A percentile compares a stretch with the other conserved stretches of the same genome.
Evolutionary conservation across 2,329 filamentous ascomycete species (phyloP).

Genomic region (Alternaria gansuensis): DNA sequence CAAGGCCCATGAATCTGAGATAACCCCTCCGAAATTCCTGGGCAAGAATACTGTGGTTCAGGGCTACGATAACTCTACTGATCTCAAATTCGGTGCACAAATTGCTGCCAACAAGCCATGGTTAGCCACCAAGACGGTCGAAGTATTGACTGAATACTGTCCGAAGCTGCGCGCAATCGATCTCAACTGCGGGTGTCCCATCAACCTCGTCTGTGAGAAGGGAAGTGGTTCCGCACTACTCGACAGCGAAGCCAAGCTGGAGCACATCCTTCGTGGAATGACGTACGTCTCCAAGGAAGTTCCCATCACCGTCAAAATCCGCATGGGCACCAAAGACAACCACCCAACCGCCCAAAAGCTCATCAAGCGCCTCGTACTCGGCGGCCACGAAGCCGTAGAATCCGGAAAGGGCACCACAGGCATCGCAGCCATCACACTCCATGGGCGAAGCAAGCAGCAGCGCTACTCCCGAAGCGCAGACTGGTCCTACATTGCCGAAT

Average conservation of each 20-base stretch:
- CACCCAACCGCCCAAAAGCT: conserved; percentile 82
- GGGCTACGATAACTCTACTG: conserved; percentile 81
- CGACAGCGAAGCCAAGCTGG: conserved; percentile 85
- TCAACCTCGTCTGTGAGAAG: conserved; percentile 88
- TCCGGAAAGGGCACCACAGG: conserved; percentile 70
- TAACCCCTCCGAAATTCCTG: conserved; percentile 73
- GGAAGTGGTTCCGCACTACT: conserved; percentile 91
- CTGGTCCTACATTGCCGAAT: conserved; percentile 93
- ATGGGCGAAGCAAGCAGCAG: conserved; percentile 92
- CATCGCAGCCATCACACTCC: conserved; percentile 93
- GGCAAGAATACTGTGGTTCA: conserved; percentile 68
- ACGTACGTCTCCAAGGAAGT: conserved; percentile 89
- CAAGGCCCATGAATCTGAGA: conserved; percentile 88
- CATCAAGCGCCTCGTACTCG: conserved; percentile 83
- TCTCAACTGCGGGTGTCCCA: conserved; percentile 96
- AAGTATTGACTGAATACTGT: conserved; percentile 77
- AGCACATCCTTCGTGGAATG: conserved; percentile 96
- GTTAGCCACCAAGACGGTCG: conserved; percentile 87
- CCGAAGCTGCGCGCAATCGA: conserved; percentile 90
- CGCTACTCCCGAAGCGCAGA: conserved; percentile 92
- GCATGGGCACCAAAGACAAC: conserved; percentile 85
- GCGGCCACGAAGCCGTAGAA: conserved; percentile 74
- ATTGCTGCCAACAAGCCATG: conserved; percentile 93
- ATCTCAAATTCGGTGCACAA: conserved; percentile 90
- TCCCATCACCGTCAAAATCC: conserved; percentile 93